These are phyloP conservation scores for Echria macrotheca DNA, from an alignment of 495 filamentous ascomycete species.

Conservation along the genomic window DNA sequence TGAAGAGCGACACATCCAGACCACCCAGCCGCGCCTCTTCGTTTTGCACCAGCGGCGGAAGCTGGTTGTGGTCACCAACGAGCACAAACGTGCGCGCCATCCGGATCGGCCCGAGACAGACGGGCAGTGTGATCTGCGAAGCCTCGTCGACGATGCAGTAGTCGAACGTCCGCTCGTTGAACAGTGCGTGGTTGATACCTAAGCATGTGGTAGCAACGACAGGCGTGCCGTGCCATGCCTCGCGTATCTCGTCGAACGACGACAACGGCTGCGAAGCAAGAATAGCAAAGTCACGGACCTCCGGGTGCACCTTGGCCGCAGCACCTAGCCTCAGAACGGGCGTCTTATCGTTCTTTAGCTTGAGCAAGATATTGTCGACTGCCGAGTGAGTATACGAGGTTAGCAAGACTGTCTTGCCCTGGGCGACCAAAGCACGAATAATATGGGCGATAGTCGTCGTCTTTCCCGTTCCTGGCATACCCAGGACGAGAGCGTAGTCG, in stretches of 20 bases:
- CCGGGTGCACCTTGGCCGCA: slow-evolving; percentile 74
- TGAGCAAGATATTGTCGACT: slow-evolving; percentile 94
- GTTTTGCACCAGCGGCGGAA: slow-evolving; percentile 91
- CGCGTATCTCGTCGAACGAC: slow-evolving; percentile 75
- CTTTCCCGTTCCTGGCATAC: slow-evolving; percentile 97
- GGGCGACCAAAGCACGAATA: slow-evolving; percentile 80
- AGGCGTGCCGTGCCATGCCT: slow-evolving; percentile 72
- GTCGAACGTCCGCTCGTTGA: slow-evolving; percentile 85
- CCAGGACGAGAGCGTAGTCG: slow-evolving; percentile 91
- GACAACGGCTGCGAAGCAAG: slow-evolving; percentile 64
- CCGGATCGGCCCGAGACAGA: slow-evolving; percentile 87
- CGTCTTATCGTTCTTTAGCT: slow-evolving; percentile 73
- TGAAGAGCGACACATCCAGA: slow-evolving; percentile 89
- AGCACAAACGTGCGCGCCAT: slow-evolving; percentile 92
- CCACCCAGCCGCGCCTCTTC: slow-evolving; percentile 80
- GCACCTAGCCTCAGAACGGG: slow-evolving; percentile 80
- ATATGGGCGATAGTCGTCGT: slow-evolving; percentile 97
- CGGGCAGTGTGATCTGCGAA: slow-evolving; percentile 92
- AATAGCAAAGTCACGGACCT: slow-evolving; percentile 77
- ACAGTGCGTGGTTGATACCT: slow-evolving; percentile 81
- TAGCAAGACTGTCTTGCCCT: slow-evolving; percentile 86
- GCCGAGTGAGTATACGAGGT: slow-evolving; percentile 96
- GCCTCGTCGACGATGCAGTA: slow-evolving; percentile 98
- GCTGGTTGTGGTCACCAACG: slow-evolving; percentile 92
- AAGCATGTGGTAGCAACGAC: slow-evolving; percentile 94